Percentiles rank a stretch among this genome's conserved stretches.
Evolutionary conservation across 2,329 filamentous ascomycete species (phyloP).

Genomic region (Neofusicoccum sp.): DNA sequence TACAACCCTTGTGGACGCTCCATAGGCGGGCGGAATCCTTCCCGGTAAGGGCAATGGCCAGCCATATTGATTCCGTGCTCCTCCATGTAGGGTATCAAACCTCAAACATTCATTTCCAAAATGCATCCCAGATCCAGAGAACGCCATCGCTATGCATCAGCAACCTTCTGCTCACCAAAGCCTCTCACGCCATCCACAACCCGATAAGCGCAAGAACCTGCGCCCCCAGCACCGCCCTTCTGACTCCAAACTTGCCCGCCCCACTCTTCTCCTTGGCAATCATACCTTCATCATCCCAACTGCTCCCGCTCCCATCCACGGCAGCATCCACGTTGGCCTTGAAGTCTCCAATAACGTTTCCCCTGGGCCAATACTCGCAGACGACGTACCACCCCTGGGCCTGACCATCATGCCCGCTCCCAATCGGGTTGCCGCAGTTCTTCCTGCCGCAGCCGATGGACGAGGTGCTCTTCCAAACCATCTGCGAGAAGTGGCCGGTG

Average conservation of each 20-base stretch:
- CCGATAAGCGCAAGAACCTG: not conserved
- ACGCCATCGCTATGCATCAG: conserved; percentile 3
- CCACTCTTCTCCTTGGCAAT: conserved; percentile 3
- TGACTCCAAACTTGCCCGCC: not conserved
- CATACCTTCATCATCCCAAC: conserved; percentile 7
- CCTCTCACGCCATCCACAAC: not conserved
- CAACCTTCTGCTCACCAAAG: not conserved
- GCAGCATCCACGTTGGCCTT: conserved; percentile 34
- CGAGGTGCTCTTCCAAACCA: conserved; percentile 32
- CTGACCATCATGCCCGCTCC: not conserved
- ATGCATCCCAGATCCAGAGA: not conserved
- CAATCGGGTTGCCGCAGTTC: conserved; percentile 24
- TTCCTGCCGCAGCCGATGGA: conserved; percentile 30
- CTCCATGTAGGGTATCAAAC: too few species aligned
- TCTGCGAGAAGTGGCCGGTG: conserved; percentile 35
- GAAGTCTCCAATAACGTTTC: conserved; percentile 41
- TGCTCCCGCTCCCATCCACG: conserved; percentile 15
- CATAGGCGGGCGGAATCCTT: too few species aligned
- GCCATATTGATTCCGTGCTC: too few species aligned
- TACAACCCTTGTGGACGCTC: too few species aligned
- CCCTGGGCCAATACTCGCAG: conserved; percentile 43
- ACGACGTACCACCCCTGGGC: conserved; percentile 27
- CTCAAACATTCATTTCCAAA: too few species aligned
- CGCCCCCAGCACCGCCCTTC: not conserved
- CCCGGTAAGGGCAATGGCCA: too few species aligned